Base-by-base conservation (phyloP, 371 early-diverging fungal species). In the Catenaria anguillulae region DNA sequence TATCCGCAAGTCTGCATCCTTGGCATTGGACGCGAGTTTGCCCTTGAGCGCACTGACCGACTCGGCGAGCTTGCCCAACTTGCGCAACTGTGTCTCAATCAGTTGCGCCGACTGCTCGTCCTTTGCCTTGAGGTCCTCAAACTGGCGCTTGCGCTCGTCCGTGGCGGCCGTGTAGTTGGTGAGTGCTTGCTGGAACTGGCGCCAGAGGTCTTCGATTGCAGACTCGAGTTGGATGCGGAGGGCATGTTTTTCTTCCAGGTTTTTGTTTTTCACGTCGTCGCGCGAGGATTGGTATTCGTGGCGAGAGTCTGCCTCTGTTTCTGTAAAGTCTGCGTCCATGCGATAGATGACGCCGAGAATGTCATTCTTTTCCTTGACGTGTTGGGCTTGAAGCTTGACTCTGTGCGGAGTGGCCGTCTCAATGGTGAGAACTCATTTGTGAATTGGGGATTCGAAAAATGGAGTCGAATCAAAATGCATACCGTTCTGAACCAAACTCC, bases 181-280 rank as follows among this genome's bases (percentile, higher is more conserved):
- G 40, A 77, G 64, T 0, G 77, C 75, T 60, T 67, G 1, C 59
- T 78, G 78, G 58, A 78, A 78, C 64, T 78, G 76, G 26, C 70
- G 35, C 80, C 77, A 77, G 19, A 80, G 64, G 42, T 80, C 80
- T 58, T 80, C 80, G 12, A 80, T 75, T 0, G 72, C 71, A 35
- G 76, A 73, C 63, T 80, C 80, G 17, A 78, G 60, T 66, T 78
- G 78, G 48, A 80, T 80, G 17, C 78, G 64, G 36, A 78, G 64
- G 2, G 78, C 76, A 65, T 80, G 80, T 60, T 78, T 78, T 60
- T 80, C 80, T 64, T 80, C 80, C 35, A 80, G 64, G 60, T 80
- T 79, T 73, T 77, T 78, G 66, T 80, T 80, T 50, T 76, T 76
- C 45, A 78, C 75, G 64, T 80, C 80, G 56, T 80, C 80, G 62